These are phyloP conservation scores for Geranomyces variabilis DNA, from an alignment of 192 early-diverging fungal species.

Conservation along the genomic window DNA sequence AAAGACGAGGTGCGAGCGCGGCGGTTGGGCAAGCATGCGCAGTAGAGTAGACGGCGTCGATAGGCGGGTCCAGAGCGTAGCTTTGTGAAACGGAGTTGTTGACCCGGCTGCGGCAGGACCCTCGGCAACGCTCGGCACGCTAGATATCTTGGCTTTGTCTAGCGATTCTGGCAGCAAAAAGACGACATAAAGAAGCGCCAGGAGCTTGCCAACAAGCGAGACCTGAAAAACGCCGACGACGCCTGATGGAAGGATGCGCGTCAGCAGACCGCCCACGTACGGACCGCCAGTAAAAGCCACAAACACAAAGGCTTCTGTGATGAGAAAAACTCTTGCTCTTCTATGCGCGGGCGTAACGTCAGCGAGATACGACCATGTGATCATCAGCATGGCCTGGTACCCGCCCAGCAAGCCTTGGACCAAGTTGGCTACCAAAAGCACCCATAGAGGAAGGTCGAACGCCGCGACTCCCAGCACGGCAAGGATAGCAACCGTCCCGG, in stretches of 20 bases:
- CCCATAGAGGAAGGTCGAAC: conserved; percentile 40
- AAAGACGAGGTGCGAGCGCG: conserved; percentile 23
- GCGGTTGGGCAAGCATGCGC: conserved; percentile 5
- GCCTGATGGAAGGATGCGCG: conserved; percentile 32
- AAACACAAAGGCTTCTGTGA: conserved; percentile 43
- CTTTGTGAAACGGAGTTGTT: neutral
- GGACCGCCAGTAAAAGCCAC: conserved; percentile 44
- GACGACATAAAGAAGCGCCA: conserved; percentile 37
- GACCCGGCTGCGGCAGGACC: neutral
- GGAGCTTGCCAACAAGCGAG: conserved; percentile 27
- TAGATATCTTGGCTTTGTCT: neutral
- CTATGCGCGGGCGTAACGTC: conserved; percentile 35
- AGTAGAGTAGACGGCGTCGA: conserved; percentile 4
- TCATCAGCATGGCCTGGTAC: conserved; percentile 29
- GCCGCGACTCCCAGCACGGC: conserved; percentile 35
- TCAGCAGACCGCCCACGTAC: conserved; percentile 38
- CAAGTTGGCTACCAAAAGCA: conserved; percentile 36
- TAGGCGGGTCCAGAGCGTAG: neutral
- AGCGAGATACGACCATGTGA: conserved; percentile 41
- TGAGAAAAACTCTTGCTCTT: conserved; percentile 37
- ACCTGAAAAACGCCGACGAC: conserved; percentile 39
- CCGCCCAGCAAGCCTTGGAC: conserved; percentile 45
- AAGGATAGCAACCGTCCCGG: conserved; percentile 30
- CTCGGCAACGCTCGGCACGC: neutral
- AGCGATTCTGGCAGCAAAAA: conserved; percentile 50